Conservation (phyloP, 2,329 filamentous ascomycete genomes). For the Claviceps sp. region DNA sequence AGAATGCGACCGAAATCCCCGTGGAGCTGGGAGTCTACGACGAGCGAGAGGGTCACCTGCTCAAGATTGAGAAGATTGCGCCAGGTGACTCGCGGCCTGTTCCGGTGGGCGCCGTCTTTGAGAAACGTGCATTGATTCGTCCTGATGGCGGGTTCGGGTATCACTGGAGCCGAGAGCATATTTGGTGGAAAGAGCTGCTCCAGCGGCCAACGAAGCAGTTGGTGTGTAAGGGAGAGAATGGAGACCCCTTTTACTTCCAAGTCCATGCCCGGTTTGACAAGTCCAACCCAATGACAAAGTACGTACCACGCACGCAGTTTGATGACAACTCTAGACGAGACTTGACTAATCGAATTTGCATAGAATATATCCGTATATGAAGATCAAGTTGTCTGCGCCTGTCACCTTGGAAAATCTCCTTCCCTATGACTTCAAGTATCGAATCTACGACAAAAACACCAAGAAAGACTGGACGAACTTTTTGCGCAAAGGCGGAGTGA, state of each 20-base stretch:
- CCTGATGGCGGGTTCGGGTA: conserved; percentile 96
- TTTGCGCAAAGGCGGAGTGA: conserved; percentile 87
- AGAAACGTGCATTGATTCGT: conserved; percentile 76
- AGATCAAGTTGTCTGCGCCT: conserved; percentile 77
- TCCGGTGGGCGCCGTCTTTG: conserved; percentile 80
- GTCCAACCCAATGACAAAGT: conserved; percentile 68
- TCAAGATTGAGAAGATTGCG: conserved; percentile 96
- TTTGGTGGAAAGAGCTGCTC: conserved; percentile 89
- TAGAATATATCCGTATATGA: conserved; percentile 87
- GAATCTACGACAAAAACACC: conserved; percentile 96
- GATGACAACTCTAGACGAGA: no score
- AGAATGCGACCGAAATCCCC: conserved; percentile 94
- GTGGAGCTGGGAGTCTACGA: conserved; percentile 89
- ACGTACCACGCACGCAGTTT: conserved; percentile 16
- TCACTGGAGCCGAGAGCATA: conserved; percentile 76
- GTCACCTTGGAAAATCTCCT: conserved; percentile 89
- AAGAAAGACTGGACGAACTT: conserved; percentile 99
- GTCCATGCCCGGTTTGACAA: conserved; percentile 76
- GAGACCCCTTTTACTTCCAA: conserved; percentile 93
- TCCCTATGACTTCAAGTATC: conserved; percentile 97
- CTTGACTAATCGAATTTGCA: background rate
- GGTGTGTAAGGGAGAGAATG: conserved; percentile 75
- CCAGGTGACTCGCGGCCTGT: conserved; percentile 83
- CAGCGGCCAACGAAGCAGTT: conserved; percentile 75
- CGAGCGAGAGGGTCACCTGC: conserved; percentile 69